A percentile compares a stretch with the other conserved stretches of the same genome.
Evolutionary conservation across 164 flowering plant species (phyloP).

Genomic region (Malania oleifera): DNA sequence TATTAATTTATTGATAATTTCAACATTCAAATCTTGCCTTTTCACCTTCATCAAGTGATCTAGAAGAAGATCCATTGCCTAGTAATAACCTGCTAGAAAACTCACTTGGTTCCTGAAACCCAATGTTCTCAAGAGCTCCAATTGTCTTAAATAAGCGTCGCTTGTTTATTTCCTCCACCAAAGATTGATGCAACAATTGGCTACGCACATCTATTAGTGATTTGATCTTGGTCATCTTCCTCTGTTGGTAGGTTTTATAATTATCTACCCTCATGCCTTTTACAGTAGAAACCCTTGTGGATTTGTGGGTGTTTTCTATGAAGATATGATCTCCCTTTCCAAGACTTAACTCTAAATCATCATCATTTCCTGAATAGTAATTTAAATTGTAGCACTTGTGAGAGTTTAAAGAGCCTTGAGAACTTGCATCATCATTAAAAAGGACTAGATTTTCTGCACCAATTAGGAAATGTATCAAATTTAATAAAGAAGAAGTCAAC

Average conservation of each 20-base stretch:
- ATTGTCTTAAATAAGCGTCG: constrained; percentile 75
- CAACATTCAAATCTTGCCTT: not conserved
- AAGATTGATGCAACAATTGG: constrained; percentile 56
- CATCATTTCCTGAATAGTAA: constrained; percentile 37
- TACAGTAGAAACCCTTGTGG: constrained; percentile 50
- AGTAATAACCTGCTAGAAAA: not conserved
- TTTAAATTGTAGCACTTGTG: constrained; percentile 39
- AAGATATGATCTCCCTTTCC: constrained; percentile 17
- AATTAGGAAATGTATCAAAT: no score
- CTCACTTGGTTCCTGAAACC: constrained; percentile 43
- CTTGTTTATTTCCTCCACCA: constrained; percentile 55
- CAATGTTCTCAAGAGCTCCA: constrained; percentile 74
- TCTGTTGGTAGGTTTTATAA: constrained; percentile 5
- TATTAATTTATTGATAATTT: not conserved
- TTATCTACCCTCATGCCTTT: constrained; percentile 6
- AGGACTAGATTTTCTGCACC: constrained; percentile 33
- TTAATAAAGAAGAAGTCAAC: not conserved
- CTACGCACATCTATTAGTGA: constrained; percentile 61
- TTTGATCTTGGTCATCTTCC: constrained; percentile 25
- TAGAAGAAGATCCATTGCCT: not conserved
- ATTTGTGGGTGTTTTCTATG: constrained; percentile 20
- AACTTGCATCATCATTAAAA: constrained; percentile 56
- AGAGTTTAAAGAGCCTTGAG: constrained; percentile 48
- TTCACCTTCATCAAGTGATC: not conserved
- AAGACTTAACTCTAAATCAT: constrained; percentile 19